phyloP scores from a whole-genome alignment of 2,329 filamentous ascomycete species.

The Neonectria punicea region DNA sequence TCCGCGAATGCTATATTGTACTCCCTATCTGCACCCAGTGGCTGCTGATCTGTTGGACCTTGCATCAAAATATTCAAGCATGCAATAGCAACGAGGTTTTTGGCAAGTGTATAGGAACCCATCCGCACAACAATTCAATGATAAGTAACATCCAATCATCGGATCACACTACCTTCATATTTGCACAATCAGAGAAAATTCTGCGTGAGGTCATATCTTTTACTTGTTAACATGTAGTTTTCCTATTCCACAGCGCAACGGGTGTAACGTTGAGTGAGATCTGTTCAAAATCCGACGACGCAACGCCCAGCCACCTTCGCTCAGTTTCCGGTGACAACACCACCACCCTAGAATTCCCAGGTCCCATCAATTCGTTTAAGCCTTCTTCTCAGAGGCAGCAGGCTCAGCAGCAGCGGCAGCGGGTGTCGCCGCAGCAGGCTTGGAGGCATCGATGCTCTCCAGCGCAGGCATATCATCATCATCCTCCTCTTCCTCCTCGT shows the following conservation, averaged over 20 bases:
- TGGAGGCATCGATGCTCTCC: constrained; percentile 66
- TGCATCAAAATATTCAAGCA: not conserved
- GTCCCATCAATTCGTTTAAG: constrained; percentile 41
- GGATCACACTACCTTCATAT: not conserved
- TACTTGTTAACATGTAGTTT: constrained; percentile 32
- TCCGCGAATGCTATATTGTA: not conserved
- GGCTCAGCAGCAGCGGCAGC: constrained; percentile 45
- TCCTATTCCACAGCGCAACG: constrained; percentile 39
- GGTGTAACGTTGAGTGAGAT: constrained; percentile 29
- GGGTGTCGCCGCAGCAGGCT: constrained; percentile 38
- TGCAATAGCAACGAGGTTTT: not conserved
- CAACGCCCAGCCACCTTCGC: constrained; percentile 40
- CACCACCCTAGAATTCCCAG: constrained; percentile 14
- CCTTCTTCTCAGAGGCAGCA: constrained; percentile 54
- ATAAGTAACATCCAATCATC: not conserved
- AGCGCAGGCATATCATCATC: constrained; percentile 90
- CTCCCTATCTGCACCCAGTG: too few relatives aligned
- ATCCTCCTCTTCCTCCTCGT: constrained; percentile 67
- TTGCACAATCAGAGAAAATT: constrained; percentile 2
- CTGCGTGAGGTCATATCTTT: constrained; percentile 6
- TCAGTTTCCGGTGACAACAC: constrained; percentile 32
- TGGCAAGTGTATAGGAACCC: not conserved
- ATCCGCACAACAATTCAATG: not conserved
- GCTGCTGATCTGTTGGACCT: not conserved
- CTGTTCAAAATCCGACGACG: constrained; percentile 36